Evolutionary conservation across 306 rosid species (phyloP).

Genomic region (Glycine tomentella): DNA sequence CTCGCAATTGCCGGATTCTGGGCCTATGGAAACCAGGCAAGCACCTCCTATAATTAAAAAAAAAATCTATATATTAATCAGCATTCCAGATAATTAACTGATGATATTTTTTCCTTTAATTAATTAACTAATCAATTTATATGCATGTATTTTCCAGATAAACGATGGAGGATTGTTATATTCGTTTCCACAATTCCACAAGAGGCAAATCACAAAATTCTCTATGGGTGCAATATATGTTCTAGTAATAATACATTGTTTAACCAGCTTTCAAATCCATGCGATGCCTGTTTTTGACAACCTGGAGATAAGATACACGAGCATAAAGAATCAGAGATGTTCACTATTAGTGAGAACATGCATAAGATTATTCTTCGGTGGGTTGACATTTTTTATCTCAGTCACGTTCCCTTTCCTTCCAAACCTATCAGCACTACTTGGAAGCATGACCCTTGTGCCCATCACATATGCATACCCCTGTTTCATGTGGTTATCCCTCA

Average conservation of each 20-base stretch:
- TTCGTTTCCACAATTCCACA: slow-evolving; percentile 52
- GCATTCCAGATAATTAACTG: too few relatives aligned
- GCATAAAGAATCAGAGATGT: slow-evolving; percentile 56
- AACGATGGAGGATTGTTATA: slow-evolving; percentile 50
- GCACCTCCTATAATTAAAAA: too few relatives aligned
- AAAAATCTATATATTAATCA: too few relatives aligned
- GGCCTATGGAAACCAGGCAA: slow-evolving; percentile 63
- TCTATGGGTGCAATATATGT: slow-evolving; percentile 56
- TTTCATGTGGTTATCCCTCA: slow-evolving; percentile 74
- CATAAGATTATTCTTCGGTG: slow-evolving; percentile 64
- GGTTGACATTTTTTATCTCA: slow-evolving; percentile 52
- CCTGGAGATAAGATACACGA: slow-evolving; percentile 56
- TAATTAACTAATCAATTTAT: too few relatives aligned
- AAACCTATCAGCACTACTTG: slow-evolving; percentile 53
- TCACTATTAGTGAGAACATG: slow-evolving; percentile 44
- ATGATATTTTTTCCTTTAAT: too few relatives aligned
- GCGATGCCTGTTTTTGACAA: slow-evolving; percentile 73
- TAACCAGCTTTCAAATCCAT: slow-evolving; percentile 67
- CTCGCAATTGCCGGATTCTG: slow-evolving; percentile 71
- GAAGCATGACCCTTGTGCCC: slow-evolving; percentile 65
- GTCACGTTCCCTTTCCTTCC: slow-evolving; percentile 77
- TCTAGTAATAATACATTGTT: slow-evolving; percentile 50
- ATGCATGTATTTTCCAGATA: slow-evolving; percentile 45
- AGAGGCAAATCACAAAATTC: slow-evolving; percentile 49
- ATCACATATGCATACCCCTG: slow-evolving; percentile 76